Conservation (phyloP, 2,329 filamentous ascomycete species). For the Fusarium succisae region DNA sequence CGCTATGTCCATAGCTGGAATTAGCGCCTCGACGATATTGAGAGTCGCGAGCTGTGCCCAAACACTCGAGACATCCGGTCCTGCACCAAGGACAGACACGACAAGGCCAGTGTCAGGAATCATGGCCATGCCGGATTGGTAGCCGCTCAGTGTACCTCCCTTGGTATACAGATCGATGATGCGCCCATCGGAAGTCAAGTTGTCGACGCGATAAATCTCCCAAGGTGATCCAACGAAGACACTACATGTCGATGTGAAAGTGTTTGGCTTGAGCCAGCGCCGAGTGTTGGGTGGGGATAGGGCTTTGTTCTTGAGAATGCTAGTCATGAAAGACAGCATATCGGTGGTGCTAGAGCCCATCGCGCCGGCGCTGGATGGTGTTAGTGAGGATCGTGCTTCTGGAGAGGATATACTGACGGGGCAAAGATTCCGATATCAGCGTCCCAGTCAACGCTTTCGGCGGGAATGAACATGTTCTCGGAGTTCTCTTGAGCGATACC, state of each 20-base stretch:
- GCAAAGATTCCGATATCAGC: background rate
- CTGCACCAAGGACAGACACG: background rate
- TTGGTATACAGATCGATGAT: slow-evolving; percentile 1
- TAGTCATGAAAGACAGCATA: background rate
- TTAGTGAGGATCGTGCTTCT: background rate
- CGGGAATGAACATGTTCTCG: background rate
- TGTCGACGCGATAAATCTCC: slow-evolving; percentile 12
- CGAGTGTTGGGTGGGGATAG: background rate
- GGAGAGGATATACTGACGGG: background rate
- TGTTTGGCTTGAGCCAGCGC: background rate
- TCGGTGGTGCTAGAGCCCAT: background rate
- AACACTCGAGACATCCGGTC: background rate
- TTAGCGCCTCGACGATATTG: background rate
- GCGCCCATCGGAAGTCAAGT: background rate
- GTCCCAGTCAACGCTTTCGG: background rate
- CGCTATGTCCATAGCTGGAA: background rate
- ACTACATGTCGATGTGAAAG: background rate
- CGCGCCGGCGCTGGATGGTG: background rate
- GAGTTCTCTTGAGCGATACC: background rate
- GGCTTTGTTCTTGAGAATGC: background rate
- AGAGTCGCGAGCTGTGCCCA: background rate
- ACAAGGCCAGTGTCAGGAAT: background rate
- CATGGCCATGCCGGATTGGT: background rate
- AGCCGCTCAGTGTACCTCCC: background rate
- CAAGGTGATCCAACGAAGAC: background rate